Conservation (phyloP, 2,329 filamentous ascomycete genomes). For the Coniochaeta sp. region DNA sequence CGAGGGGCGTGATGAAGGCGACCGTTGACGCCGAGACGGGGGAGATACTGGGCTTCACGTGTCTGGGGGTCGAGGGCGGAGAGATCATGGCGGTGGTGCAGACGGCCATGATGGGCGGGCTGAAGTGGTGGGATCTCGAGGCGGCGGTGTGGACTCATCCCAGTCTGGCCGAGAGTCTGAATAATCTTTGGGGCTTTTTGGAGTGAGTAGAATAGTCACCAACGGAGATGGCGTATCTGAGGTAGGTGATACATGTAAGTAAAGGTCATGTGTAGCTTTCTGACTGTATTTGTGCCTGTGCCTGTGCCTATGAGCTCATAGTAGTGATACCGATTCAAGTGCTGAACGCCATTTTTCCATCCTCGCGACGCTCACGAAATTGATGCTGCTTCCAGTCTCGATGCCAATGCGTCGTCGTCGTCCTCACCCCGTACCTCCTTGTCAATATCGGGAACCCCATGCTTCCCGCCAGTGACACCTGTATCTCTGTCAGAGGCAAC, state of each 20-base stretch:
- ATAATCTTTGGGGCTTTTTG: constrained; percentile 39
- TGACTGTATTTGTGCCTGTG: not conserved
- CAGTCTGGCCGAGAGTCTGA: constrained; percentile 40
- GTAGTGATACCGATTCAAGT: not conserved
- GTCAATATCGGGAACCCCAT: not conserved
- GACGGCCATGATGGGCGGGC: constrained; percentile 41
- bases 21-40: constrained; percentile 38
- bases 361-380: too few relatives aligned
- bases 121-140: constrained; percentile 36
- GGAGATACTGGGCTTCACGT: constrained; percentile 42
- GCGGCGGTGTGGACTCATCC: constrained; percentile 44
- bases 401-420: not conserved
- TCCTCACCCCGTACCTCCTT: not conserved
- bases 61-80: constrained; percentile 41
- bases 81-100: constrained; percentile 47
- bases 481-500: not conserved
- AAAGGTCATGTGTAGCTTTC: not conserved
- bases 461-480: not conserved
- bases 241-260: not conserved
- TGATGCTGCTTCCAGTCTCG: not conserved
- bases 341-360: too few relatives aligned
- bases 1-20: constrained; percentile 45
- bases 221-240: not conserved
- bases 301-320: not conserved
- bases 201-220: constrained; percentile 16